Conservation (phyloP, 2,329 filamentous ascomycete genomes). For the Pseudocercospora pini-densiflorae region DNA sequence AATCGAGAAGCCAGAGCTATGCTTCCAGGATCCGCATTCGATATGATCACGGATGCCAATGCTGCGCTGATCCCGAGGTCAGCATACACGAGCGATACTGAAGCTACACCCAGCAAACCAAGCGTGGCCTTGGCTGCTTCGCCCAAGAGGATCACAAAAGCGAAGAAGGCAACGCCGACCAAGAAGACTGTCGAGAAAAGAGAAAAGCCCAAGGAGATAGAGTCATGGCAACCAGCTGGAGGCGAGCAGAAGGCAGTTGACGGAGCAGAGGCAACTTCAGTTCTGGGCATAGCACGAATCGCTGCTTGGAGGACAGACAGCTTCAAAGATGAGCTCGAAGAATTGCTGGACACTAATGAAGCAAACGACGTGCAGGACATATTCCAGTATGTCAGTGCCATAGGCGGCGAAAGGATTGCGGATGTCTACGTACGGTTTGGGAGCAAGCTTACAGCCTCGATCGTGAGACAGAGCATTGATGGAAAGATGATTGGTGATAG, state of each 20-base stretch:
- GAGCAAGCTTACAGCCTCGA: conserved; percentile 3
- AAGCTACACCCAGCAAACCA: background rate
- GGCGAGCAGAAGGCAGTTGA: background rate
- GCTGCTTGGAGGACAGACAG: conserved; percentile 15
- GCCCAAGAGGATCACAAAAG: conserved; percentile 8
- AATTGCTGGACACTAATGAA: conserved; percentile 1
- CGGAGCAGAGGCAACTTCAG: background rate
- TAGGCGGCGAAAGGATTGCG: conserved; percentile 5
- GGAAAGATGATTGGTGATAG: conserved; percentile 10
- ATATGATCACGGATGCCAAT: background rate
- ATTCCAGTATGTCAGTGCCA: background rate
- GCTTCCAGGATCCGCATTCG: background rate
- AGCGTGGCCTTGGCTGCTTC: background rate
- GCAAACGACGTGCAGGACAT: background rate
- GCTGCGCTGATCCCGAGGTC: background rate
- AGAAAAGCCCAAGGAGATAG: background rate
- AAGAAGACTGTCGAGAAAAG: background rate
- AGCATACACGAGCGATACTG: background rate
- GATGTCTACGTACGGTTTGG: conserved; percentile 16
- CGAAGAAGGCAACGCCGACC: conserved; percentile 2
- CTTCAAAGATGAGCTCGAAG: conserved; percentile 6
- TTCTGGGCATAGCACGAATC: conserved; percentile 14
- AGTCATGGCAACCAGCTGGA: conserved; percentile 10
- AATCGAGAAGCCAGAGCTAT: background rate
- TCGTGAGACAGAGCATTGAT: conserved; percentile 9